phyloP scores from a whole-genome alignment of 2,329 filamentous ascomycete species.

The Epichloe sp. region DNA sequence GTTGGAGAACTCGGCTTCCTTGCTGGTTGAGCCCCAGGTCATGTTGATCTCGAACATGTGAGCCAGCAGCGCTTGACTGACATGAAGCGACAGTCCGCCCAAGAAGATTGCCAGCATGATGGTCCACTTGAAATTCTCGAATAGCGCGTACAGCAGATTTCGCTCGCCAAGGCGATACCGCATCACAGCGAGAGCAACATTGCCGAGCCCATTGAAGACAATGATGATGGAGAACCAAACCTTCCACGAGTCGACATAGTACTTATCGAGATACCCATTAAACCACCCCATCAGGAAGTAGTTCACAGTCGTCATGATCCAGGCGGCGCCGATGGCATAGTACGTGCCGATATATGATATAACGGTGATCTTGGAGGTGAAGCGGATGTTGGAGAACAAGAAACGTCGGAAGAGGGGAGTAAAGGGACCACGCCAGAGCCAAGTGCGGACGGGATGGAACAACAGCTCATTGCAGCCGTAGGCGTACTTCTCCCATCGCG shows the following conservation, averaged over 20 bases:
- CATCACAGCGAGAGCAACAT: constrained; percentile 58
- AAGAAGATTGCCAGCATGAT: constrained; percentile 67
- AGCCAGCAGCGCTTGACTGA: constrained; percentile 63
- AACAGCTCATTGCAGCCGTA: constrained; percentile 74
- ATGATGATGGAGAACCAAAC: constrained; percentile 72
- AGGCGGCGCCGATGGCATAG: constrained; percentile 64
- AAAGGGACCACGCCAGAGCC: constrained; percentile 62
- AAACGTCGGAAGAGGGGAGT: constrained; percentile 68
- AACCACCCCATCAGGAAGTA: constrained; percentile 68
- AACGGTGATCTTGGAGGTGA: constrained; percentile 65
- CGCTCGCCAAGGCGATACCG: constrained; percentile 58
- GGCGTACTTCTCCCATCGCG: constrained; percentile 78
- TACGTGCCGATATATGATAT: constrained; percentile 70
- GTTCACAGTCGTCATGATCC: constrained; percentile 60
- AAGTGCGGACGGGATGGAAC: constrained; percentile 64
- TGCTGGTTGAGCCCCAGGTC: constrained; percentile 73
- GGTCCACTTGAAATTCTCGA: constrained; percentile 62
- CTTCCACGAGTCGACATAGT: constrained; percentile 67
- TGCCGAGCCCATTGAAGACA: constrained; percentile 64
- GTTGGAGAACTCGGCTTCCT: constrained; percentile 68
- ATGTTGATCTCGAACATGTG: constrained; percentile 83
- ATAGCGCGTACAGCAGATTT: constrained; percentile 40
- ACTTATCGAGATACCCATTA: constrained; percentile 66
- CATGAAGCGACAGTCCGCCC: constrained; percentile 67
- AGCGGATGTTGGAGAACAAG: constrained; percentile 57